Evolutionary conservation across 2,329 filamentous ascomycete species (phyloP), one percentile per base, ranked within the genome.

Genomic region (Clonostachys byssicola): DNA sequence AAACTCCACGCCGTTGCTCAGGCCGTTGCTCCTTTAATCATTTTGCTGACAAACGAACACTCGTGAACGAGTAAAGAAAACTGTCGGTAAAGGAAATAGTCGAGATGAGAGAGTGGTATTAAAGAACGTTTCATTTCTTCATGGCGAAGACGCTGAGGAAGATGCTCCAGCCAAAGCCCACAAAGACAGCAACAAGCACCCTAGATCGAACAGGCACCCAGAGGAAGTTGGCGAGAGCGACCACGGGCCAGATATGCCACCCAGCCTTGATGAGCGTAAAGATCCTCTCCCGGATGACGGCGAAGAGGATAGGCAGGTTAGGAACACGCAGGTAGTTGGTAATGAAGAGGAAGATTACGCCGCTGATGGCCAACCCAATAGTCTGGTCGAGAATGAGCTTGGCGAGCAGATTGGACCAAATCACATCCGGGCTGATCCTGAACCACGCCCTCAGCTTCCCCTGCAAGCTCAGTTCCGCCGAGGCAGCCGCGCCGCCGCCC

Each of bases 341-440:
- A 53, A 63, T 62, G 47, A 63, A 54, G 48, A 67, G 59, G 43
- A 67, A 66, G 20, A 61, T 55, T 42, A 51, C 54, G 47, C 60
- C 62, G 53, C 62, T 63, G 52, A 66, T 61, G 49, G 56, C 54
- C 3, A 67, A 54, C 17, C 63, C 64, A 39, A 67, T 44, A 36
- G 64, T 67, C 50, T 67, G 63, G 47, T 67, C 64, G 20, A 66
- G 56, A n/a, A 67, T 39, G 42, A 66, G 47, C 54, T 67, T 67
- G 20, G 57, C 56, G 14, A 62, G 42, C 44, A 66, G 55, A 44
- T 67, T 67, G 43, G 56, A 55, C 58, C 62, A 67, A 46, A 55
- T 66, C n/a, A 64, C 52, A n/a, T 59, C 55, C 5, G 55, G 49
- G 12, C 53, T 52, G 20, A 61, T 48, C 34, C 49, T 53, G n/a